A percentile compares a stretch with the other conserved stretches of the same genome.
Evolutionary conservation across 2,329 filamentous ascomycete genomes (phyloP).

Genomic region (Colletotrichum spaethianum): DNA sequence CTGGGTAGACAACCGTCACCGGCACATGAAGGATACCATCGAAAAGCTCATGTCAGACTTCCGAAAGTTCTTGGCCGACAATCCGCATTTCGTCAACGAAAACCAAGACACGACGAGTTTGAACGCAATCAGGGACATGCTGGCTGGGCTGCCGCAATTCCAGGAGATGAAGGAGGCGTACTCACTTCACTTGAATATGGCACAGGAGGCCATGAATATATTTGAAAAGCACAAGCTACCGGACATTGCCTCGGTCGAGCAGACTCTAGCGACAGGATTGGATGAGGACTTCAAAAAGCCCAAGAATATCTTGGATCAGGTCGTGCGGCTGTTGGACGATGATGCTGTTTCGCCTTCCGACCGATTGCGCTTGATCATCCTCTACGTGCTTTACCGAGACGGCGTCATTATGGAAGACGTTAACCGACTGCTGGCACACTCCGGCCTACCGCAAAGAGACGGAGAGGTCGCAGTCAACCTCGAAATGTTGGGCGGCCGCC

Average conservation of each 20-base stretch:
- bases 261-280: conserved; percentile 90
- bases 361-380: conserved; percentile 85
- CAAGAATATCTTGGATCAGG: conserved; percentile 87
- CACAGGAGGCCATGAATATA: conserved; percentile 94
- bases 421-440: conserved; percentile 86
- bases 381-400: conserved; percentile 89
- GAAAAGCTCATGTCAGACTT: conserved; percentile 95
- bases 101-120: conserved; percentile 80
- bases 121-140: conserved; percentile 96
- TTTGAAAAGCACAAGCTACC: conserved; percentile 89
- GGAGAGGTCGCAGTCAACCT: conserved; percentile 82
- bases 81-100: conserved; percentile 90
- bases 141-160: conserved; percentile 94
- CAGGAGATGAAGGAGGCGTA: conserved; percentile 97
- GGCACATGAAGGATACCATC: conserved; percentile 98
- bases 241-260: conserved; percentile 90
- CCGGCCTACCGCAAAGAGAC: conserved; percentile 81
- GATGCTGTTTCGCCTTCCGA: conserved; percentile 80
- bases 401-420: conserved; percentile 89
- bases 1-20: conserved; percentile 94
- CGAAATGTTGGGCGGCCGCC: conserved; percentile 83
- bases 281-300: conserved; percentile 94
- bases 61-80: conserved; percentile 89
- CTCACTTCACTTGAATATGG: conserved; percentile 95
- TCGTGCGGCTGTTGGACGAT: conserved; percentile 91